Base-by-base conservation (phyloP, 768 basidiomycete species). In the Leccinum fibrillosum region DNA sequence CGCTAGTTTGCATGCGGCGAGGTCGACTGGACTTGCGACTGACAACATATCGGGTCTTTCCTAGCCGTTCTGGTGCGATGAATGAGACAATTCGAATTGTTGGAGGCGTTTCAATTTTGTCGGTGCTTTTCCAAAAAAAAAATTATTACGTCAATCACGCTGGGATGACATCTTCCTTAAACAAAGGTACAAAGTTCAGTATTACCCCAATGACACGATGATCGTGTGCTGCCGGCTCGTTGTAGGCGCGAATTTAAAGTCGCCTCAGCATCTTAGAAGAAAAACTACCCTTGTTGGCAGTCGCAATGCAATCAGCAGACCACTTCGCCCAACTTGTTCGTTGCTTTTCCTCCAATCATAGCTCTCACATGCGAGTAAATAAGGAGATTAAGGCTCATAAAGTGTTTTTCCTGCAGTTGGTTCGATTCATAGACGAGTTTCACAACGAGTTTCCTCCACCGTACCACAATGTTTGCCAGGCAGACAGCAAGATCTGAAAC, bases 41-140 rank as follows among this genome's bases (percentile, higher is more conserved):
- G 66, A 61, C 58, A 68, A 35, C 69, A 69, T 69, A 4, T 19
- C 35, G 30, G 5, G 26, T 47, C 39, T 53, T 35, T 21, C 49
- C 5, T 28, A n/a, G 15, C 11, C 49, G 30, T 32, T 12, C 30
- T 32, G 30, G 28, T 50, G 8, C 11, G 17, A 50, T 26, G 17
- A 11, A 4, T 17, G 3, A 32, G 48, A 35, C 35, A 15, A 6
- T 11, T 44, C 19, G 11, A 19, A 44, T n/a, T 44, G 11, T 19
- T 21, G 10, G 19, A 44, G 42, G 19, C 19, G 42, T 44, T 44
- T 44, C 42, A 19, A 19, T 44, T 21, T 44, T 44, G 42, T 44
- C 42, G 19, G 42, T 19, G 42, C 19, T 44, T 42, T 19, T 44
- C 42, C 42, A 11, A 44, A 44, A 44, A 34, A 34, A 32, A 35